A percentile compares a stretch with the other conserved stretches of the same genome.
These are phyloP conservation scores for Chondrostereum purpureum DNA, from an alignment of 1,284 basidiomycete species.

Conservation along the genomic window DNA sequence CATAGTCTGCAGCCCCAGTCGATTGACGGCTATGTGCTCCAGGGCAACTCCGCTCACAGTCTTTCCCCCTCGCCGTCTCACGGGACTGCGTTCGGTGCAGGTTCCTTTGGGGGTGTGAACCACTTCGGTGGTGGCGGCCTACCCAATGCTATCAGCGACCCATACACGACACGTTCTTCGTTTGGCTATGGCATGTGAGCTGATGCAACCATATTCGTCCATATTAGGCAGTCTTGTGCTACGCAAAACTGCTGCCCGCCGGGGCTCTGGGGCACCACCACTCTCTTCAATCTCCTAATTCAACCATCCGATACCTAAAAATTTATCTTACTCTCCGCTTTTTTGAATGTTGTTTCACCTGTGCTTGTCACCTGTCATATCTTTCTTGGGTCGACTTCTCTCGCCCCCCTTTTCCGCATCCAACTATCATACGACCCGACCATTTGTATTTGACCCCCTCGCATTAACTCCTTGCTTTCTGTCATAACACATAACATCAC, in stretches of 20 bases:
- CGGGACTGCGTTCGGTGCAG: conserved; percentile 46
- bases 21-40: conserved; percentile 74
- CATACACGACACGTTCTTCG: conserved; percentile 57
- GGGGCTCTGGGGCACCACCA: conserved; percentile 19
- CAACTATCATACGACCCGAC: conserved; percentile 43
- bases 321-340: conserved; percentile 28
- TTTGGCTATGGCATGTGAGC: conserved; percentile 78
- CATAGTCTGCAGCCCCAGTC: conserved; percentile 59
- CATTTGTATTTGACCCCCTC: conserved; percentile 60
- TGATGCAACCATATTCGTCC: too few relatives aligned
- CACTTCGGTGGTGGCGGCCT: conserved; percentile 54
- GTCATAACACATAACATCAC: conserved; percentile 39
- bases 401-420: conserved; percentile 22
- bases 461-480: conserved; percentile 39
- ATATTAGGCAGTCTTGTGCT: background rate
- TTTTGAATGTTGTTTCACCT: conserved; percentile 27
- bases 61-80: conserved; percentile 51
- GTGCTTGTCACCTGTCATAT: conserved; percentile 14
- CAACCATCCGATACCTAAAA: conserved; percentile 5
- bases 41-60: conserved; percentile 59
- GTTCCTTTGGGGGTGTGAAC: conserved; percentile 46
- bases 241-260: conserved; percentile 9
- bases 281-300: conserved; percentile 14
- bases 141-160: conserved; percentile 52
- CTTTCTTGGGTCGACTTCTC: conserved; percentile 16